These are phyloP conservation scores for Micractinium conductrix DNA, from an alignment of 139 green algal genomes.

Conservation along the genomic window DNA sequence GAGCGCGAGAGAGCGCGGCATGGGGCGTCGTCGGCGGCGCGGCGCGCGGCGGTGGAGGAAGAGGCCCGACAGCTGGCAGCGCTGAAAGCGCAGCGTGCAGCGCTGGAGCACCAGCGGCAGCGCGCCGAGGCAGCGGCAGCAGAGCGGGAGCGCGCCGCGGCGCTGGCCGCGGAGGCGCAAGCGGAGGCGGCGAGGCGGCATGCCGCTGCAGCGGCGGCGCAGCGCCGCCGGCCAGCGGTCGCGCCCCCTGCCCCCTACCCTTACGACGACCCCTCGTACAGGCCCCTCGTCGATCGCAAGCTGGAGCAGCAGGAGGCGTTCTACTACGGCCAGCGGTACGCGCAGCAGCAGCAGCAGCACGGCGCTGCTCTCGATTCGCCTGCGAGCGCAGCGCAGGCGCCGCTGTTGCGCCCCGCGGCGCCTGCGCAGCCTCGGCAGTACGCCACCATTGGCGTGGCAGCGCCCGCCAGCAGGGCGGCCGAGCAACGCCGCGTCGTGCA, in stretches of 20 bases:
- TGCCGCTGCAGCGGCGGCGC: not conserved
- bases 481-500: no score
- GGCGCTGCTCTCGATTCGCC: no score
- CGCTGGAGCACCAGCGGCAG: not conserved
- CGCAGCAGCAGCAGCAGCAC: not conserved
- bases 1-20: not conserved
- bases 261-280: slow-evolving; percentile 8
- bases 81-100: not conserved
- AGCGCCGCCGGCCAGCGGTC: no score
- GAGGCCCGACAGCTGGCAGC: not conserved
- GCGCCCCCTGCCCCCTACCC: not conserved
- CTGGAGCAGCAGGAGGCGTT: not conserved
- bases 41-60: not conserved
- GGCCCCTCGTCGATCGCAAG: not conserved
- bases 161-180: not conserved
- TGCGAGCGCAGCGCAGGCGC: not conserved
- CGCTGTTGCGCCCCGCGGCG: not conserved
- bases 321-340: not conserved
- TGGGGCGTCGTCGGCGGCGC: not conserved
- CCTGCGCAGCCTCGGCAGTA: not conserved
- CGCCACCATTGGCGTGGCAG: not conserved
- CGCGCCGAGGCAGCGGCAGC: not conserved
- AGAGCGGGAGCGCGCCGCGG: not conserved
- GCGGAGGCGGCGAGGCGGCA: not conserved
- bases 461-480: no score